Percentiles rank a stretch among this genome's conserved stretches.
phyloP scores from a whole-genome alignment of 1,284 basidiomycete species.

The Anthracocystis panici-leucophaei region DNA sequence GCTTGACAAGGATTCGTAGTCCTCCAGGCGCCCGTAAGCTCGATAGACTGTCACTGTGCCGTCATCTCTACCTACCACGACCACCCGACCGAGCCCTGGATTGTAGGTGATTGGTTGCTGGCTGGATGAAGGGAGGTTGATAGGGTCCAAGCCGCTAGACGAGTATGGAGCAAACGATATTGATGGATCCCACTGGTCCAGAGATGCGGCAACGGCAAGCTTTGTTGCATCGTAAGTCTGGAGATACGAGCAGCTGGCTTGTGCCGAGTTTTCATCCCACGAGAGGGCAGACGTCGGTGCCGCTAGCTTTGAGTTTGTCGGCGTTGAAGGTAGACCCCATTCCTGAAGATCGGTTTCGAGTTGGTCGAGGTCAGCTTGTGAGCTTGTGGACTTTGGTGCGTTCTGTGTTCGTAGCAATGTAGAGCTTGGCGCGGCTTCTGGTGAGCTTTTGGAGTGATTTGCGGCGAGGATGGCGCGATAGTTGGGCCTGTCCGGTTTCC shows the following conservation, averaged over 20 bases:
- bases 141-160: constrained; percentile 19
- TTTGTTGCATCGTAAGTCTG: not conserved
- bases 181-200: constrained; percentile 46
- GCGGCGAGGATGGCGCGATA: constrained; percentile 33
- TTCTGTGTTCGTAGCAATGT: constrained; percentile 4
- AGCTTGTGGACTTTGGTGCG: not conserved
- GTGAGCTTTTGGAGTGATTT: not conserved
- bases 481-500: constrained; percentile 37
- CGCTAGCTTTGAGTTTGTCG: constrained; percentile 11
- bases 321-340: constrained; percentile 35
- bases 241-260: constrained; percentile 20
- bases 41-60: constrained; percentile 36
- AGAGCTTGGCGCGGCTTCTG: not conserved
- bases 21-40: constrained; percentile 36
- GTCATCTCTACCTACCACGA: constrained; percentile 37
- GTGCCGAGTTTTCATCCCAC: constrained; percentile 42
- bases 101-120: constrained; percentile 18
- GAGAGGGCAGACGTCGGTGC: constrained; percentile 34
- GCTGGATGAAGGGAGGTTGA: not conserved
- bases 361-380: constrained; percentile 16
- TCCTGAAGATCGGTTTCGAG: constrained; percentile 30
- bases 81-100: constrained; percentile 31
- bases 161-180: constrained; percentile 43
- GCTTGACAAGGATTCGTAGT: constrained; percentile 16
- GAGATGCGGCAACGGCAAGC: not conserved